These are phyloP conservation scores for Candida khao-thaluensis DNA, from an alignment of 805 yeast genomes.

Conservation along the genomic window DNA sequence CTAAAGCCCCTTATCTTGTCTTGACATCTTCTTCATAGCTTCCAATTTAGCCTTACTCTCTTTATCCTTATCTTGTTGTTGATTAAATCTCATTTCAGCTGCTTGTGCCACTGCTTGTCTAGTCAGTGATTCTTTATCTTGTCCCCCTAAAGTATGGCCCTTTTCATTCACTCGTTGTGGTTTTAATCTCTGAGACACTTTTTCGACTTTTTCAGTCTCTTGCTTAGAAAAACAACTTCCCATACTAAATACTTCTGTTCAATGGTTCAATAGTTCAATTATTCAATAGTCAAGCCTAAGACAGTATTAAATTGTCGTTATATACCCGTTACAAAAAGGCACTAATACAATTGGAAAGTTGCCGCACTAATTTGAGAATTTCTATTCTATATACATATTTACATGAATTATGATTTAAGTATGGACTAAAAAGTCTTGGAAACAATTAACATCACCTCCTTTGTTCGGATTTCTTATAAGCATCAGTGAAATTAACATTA, in stretches of 20 bases:
- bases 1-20: constrained; percentile 32
- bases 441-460: too few species aligned
- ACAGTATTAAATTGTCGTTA: too few species aligned
- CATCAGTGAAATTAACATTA: constrained; percentile 1
- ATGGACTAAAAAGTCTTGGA: too few species aligned
- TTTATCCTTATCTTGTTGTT: constrained; percentile 25
- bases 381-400: constrained; percentile 5
- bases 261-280: too few species aligned
- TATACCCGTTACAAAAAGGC: too few species aligned
- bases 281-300: too few species aligned
- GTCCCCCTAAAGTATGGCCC: constrained; percentile 20
- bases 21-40: constrained; percentile 29
- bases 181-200: neutral
- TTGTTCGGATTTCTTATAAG: neutral
- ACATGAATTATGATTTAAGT: too few species aligned
- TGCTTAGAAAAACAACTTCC: constrained; percentile 27
- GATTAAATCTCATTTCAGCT: constrained; percentile 34
- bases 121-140: constrained; percentile 13
- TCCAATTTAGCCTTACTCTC: constrained; percentile 31
- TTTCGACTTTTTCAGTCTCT: neutral
- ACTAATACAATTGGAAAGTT: too few species aligned
- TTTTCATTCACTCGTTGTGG: neutral
- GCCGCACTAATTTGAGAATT: too few species aligned
- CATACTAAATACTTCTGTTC: constrained; percentile 17
- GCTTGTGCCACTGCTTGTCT: constrained; percentile 40